A percentile compares a stretch with the other conserved stretches of the same genome.
Conservation (phyloP, 2,329 filamentous ascomycete genomes). For the Aspergillus sp. region DNA sequence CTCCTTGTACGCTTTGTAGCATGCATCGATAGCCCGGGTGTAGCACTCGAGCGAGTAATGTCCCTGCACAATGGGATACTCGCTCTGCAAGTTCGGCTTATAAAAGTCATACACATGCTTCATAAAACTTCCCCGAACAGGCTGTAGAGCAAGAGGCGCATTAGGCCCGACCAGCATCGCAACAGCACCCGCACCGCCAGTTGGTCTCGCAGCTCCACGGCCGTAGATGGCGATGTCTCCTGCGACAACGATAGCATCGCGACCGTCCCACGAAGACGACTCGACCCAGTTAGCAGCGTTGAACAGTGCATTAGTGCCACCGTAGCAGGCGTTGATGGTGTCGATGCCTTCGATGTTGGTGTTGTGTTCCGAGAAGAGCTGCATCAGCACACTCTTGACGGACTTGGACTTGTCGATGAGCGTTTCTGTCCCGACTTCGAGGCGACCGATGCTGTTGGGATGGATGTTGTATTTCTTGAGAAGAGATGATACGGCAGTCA, state of each 20-base stretch:
- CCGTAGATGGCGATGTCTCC: slow-evolving; percentile 77
- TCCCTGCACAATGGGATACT: slow-evolving; percentile 76
- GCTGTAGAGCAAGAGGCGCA: slow-evolving; percentile 67
- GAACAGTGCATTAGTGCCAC: slow-evolving; percentile 73
- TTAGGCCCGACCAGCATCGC: slow-evolving; percentile 71
- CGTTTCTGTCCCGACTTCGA: slow-evolving; percentile 78
- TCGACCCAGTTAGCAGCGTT: slow-evolving; percentile 66
- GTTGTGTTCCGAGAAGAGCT: slow-evolving; percentile 68
- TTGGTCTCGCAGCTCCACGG: slow-evolving; percentile 72
- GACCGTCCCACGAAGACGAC: slow-evolving; percentile 41
- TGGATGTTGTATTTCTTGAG: slow-evolving; percentile 63
- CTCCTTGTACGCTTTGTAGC: not conserved
- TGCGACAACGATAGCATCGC: slow-evolving; percentile 69
- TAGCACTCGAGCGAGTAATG: slow-evolving; percentile 76
- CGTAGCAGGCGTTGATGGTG: slow-evolving; percentile 76
- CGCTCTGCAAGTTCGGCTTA: slow-evolving; percentile 76
- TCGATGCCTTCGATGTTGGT: slow-evolving; percentile 75
- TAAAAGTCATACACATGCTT: slow-evolving; percentile 73
- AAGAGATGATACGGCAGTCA: slow-evolving; percentile 65
- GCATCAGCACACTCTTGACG: slow-evolving; percentile 77
- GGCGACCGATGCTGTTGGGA: slow-evolving; percentile 65
- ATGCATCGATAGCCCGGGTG: slow-evolving; percentile 66
- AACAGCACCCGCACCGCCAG: slow-evolving; percentile 69
- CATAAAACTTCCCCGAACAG: slow-evolving; percentile 72
- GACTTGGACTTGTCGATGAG: slow-evolving; percentile 80